These are phyloP conservation scores for Lineolata rhizophorae DNA, from an alignment of 495 filamentous ascomycete genomes.

Conservation along the genomic window DNA sequence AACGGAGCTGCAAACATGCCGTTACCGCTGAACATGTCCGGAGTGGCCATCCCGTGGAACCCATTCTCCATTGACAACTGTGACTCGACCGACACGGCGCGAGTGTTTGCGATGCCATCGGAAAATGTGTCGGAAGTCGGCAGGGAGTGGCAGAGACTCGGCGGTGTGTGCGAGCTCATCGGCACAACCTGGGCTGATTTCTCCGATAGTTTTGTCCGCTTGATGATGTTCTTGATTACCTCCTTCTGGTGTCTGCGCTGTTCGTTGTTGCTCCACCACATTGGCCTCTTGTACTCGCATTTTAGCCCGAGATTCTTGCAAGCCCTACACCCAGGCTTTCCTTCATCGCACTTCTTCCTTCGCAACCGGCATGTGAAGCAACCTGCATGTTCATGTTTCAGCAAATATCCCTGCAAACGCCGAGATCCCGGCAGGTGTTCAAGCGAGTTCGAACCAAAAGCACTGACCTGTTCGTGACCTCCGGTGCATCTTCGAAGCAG, in stretches of 20 bases:
- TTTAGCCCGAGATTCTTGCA: conserved; percentile 69
- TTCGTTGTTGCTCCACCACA: conserved; percentile 92
- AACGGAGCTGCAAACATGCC: conserved; percentile 19
- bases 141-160: conserved; percentile 59
- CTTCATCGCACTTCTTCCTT: conserved; percentile 96
- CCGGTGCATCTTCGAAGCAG: conserved; percentile 65
- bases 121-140: conserved; percentile 63
- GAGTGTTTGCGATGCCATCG: conserved; percentile 44
- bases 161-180: conserved; percentile 40
- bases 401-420: conserved; percentile 11
- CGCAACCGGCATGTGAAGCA: conserved; percentile 94
- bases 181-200: conserved; percentile 37
- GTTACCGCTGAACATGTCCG: conserved; percentile 15
- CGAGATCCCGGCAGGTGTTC: conserved; percentile 11
- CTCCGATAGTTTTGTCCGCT: conserved; percentile 82
- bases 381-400: conserved; percentile 32
- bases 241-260: conserved; percentile 75
- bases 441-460: too few relatives aligned
- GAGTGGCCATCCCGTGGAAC: conserved; percentile 35
- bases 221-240: conserved; percentile 88
- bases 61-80: conserved; percentile 51
- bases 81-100: conserved; percentile 58
- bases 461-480: conserved; percentile 66
- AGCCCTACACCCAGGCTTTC: conserved; percentile 61
- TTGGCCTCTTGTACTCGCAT: conserved; percentile 90